Conservation (phyloP, 768 basidiomycete species). For the Mycena metata region DNA sequence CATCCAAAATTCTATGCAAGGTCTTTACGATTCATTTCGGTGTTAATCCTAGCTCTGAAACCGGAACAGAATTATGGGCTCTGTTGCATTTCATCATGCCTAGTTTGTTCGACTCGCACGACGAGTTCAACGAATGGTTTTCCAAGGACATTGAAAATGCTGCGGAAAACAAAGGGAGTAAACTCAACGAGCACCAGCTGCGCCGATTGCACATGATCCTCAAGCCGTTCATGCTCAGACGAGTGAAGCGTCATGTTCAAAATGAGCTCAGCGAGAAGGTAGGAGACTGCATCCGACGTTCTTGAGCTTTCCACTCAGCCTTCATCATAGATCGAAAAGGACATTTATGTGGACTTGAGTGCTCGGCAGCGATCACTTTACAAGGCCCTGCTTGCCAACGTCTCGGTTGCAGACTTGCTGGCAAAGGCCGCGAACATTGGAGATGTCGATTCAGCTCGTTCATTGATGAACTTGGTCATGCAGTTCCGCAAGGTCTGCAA, state of each 20-base stretch:
- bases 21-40: constrained; percentile 56
- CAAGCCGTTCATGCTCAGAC: constrained; percentile 98
- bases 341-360: constrained; percentile 94
- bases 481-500: constrained; percentile 99
- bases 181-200: constrained; percentile 94
- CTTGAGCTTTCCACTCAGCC: constrained; percentile 23
- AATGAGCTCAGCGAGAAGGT: constrained; percentile 99
- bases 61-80: constrained; percentile 90
- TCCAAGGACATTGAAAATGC: constrained; percentile 99
- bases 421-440: constrained; percentile 94
- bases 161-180: constrained; percentile 89
- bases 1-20: constrained; percentile 99
- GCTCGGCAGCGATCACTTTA: constrained; percentile 94
- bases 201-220: constrained; percentile 97
- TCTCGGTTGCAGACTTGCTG: constrained; percentile 94
- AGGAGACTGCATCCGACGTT: not conserved
- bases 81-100: constrained; percentile 99
- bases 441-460: constrained; percentile 91
- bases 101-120: constrained; percentile 97
- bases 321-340: constrained; percentile 88
- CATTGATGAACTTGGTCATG: constrained; percentile 99
- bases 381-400: constrained; percentile 89
- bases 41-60: constrained; percentile 28
- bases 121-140: constrained; percentile 99
- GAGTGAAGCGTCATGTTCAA: constrained; percentile 98